Base-by-base conservation (phyloP, 106 monocot genomes). In the Phalaenopsis equestris region DNA sequence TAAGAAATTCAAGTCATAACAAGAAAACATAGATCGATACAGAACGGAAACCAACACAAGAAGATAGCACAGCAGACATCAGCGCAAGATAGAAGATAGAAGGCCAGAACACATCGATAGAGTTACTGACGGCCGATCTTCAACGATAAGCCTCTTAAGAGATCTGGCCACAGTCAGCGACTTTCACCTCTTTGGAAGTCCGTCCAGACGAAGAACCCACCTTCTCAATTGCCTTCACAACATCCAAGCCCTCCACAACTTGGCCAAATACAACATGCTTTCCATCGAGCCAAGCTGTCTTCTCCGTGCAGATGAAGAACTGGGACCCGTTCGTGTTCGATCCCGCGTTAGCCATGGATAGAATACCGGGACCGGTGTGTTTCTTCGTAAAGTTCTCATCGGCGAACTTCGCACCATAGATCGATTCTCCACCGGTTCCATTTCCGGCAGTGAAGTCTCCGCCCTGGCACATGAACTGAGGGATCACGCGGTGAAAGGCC, bases 401-500 rank as follows among this genome's bases (percentile, higher is more conserved):
- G 9, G 78, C 73, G 83, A 91, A 94, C 85, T 92, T 90, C 49
- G 83, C 75, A 11, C 90, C 92, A 78, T 92, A 92, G 90, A 86
- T 90, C 55, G 95, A 95, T 80, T 95, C 95, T 56, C 92, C 92
- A 12, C 92, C 95, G 70, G 92, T 95, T 75, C 95, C 95, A 83
- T 95, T 89, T 1, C 92, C 95, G 78, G 83, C 85, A 64, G 95
- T 95, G 89, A 95, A 92, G 84, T 95, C 95, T 42, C 95, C 95
- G 43, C 95, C 92, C 81, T 95, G 95, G 86, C 92, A 92, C 95
- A 95, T 95, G 89, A 95, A 95, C 8, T 72, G 61, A 10, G 95
- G 95, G 83, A 95, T 92, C 78, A 95, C 90, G 17, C 95, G 87
- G 90, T 95, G 95, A 84, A 95, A 95, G 77, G 78, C 30, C 0